Evolutionary conservation across 2,329 filamentous ascomycete species (phyloP), one percentile per base, ranked within the genome.

Genomic region (Xylaria sp.): DNA sequence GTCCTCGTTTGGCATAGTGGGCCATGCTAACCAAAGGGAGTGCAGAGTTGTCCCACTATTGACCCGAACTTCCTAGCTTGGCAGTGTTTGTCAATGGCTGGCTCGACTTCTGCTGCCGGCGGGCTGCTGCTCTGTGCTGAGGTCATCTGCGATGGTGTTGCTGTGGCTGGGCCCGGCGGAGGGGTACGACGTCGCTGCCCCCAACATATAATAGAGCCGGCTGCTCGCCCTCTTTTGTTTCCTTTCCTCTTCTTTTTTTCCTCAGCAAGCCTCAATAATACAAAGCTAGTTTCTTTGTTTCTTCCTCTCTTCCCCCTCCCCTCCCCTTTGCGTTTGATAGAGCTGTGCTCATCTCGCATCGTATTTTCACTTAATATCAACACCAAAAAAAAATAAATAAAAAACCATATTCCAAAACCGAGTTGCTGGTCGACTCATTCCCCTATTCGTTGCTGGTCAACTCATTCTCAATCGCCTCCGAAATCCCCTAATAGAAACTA

Each of bases 251-350:
- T 73, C 76, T 77, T 78, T 74, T 76, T 76, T 70, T 85, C 85
- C 80, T 80, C 81, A 87, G 86, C 86, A 89, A 89, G 85, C 79
- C 78, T 79, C 75, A 80, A 80, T 76, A 70, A 69, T 72, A 74
- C 72, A 80, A 79, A 80, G 78, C 78, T 77, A 75, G 77, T 79
- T 30, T 30, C 23, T 30, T 30, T 30, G 23, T 30, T 30, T 75
- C 78, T 79, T 76, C 78, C 82, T 80, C 78, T 71, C 68, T 71
- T 72, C 71, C 74, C 70, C 66, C 66, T 69, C 70, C 69, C 72
- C 84, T 76, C 79, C 76, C 79, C 82, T 79, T 74, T 73, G 73
- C 72, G 68, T 68, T 66, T 73, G 68, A 65, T 74, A 76, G 81
- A 83, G 82, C 82, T 77, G 81, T 81, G 78, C 82, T 84, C 13